Base-by-base conservation (phyloP, 768 basidiomycete genomes). In the Mycena haematopus region DNA sequence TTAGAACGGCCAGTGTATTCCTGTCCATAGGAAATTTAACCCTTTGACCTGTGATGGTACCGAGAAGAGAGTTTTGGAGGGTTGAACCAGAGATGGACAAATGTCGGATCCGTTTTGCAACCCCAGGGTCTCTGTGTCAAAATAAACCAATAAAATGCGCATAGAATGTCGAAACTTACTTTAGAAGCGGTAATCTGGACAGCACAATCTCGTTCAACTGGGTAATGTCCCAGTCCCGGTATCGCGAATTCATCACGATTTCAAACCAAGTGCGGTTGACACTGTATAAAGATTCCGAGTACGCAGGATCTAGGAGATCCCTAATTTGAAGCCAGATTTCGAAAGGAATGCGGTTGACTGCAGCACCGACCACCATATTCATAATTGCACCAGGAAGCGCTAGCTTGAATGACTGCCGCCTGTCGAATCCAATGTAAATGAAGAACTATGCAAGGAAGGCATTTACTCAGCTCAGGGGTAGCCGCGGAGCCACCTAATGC, bases 321-420 rank as follows among this genome's bases (percentile, higher is more conserved):
- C 38, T 50, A 50, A 68, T 60, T 24, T 63, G 60, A 3, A 65
- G 67, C 67, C 67, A 68, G 3, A 65, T 65, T 33, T 68, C 67
- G 42, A 58, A 65, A 17, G 67, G 67, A 25, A 68, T 25, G 24
- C 63, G 46, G 38, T 52, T 56, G 42, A 40, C 56, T 45, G 62
- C 56, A 24, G 38, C 22, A 15, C 15, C 31, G n/a, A 50, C 53
- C 3, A 11, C 22, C 52, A 53, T 53, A 6, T 50, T 22, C 42
- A 2, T 17, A 31, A 31, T n/a, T n/a, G n/a, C n/a, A n/a, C n/a
- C n/a, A n/a, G 29, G 29, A 31, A 31, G n/a, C n/a, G n/a, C n/a
- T n/a, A n/a, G n/a, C 29, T 31, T 31, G 29, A 31, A 31, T 31
- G 29, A 9, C 9, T n/a, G n/a, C n/a, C n/a, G n/a, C n/a, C 17